Base-by-base conservation (phyloP, 2,329 filamentous ascomycete species). In the Aureobasidium sp. region DNA sequence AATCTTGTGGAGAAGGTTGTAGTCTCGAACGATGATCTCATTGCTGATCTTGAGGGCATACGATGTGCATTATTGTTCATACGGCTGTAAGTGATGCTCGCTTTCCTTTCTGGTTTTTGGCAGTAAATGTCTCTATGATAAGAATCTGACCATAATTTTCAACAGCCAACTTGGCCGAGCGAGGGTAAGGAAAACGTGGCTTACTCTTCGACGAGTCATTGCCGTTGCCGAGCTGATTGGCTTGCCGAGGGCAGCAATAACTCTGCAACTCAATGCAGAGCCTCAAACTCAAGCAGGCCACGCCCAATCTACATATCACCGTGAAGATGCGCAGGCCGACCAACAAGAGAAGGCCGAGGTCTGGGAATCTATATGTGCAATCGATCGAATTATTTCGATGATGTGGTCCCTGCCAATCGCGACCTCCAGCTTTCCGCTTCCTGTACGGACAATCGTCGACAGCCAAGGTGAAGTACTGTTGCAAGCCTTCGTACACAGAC, bases 201-300 rank as follows among this genome's bases (percentile, higher is more conserved):
- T 76, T 26, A 68, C 67, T 26, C 60, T 76, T 20, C 74, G 75
- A n/a, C 70, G 74, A 44, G 66, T 71, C 23, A 71, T 75, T 29
- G 71, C 74, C 3, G 66, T 76, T 27, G 73, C 74, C 47, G 74
- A 77, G 64, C 64, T 77, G 1, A 73, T 75, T 50, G 75, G 74
- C 2, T 64, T 77, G 5, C 73, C 73, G 9, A 66, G 66, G 36
- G 62, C 63, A 48, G 61, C 53, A 32, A 50, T 61, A 36, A 34
- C 57, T 32, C 32, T 58, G 23, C 60, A 63, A 12, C 15, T 20
- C 10, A 13, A 56, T 29, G 23, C 52, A 44, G 26, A 42, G 15
- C 10, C 39, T 17, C 37, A 32, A 9, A 17, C 52, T 56, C 26
- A 9, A 26, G 17, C 26, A 17, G 37, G 2, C 4, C 17, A 55